These are phyloP conservation scores for Nannizzia gypsea DNA, from an alignment of 2,329 filamentous ascomycete species.

Conservation along the genomic window DNA sequence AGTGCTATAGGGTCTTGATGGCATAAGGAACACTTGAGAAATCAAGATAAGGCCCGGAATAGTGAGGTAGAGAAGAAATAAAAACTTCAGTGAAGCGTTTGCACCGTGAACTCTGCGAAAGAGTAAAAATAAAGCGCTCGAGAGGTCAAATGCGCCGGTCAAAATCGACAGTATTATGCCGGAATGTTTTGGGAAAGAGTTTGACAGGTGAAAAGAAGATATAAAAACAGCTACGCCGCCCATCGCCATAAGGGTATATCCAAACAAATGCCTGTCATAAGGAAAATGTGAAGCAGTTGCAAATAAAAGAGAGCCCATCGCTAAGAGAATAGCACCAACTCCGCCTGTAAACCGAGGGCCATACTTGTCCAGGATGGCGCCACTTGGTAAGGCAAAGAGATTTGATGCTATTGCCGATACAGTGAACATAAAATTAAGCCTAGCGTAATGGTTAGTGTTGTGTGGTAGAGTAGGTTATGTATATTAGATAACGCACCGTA, in stretches of 20 bases:
- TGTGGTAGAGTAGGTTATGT: background rate
- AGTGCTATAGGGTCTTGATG: slow-evolving; percentile 67
- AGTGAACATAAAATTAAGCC: slow-evolving; percentile 85
- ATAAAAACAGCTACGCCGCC: slow-evolving; percentile 76
- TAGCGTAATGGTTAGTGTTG: slow-evolving; percentile 16
- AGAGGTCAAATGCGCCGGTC: slow-evolving; percentile 74
- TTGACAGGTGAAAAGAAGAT: slow-evolving; percentile 71
- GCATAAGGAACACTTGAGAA: slow-evolving; percentile 60
- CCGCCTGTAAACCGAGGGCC: slow-evolving; percentile 68
- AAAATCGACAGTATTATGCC: slow-evolving; percentile 69
- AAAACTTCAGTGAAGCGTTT: slow-evolving; percentile 44
- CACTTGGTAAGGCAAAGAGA: slow-evolving; percentile 72
- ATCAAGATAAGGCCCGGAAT: slow-evolving; percentile 57
- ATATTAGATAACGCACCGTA: slow-evolving; percentile 29
- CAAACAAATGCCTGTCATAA: slow-evolving; percentile 63
- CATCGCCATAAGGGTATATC: slow-evolving; percentile 64
- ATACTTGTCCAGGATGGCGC: slow-evolving; percentile 70
- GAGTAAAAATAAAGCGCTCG: slow-evolving; percentile 44
- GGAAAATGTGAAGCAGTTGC: slow-evolving; percentile 52
- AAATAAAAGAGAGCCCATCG: slow-evolving; percentile 59
- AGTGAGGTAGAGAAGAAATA: slow-evolving; percentile 61
- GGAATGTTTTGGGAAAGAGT: slow-evolving; percentile 65
- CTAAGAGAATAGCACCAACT: slow-evolving; percentile 56
- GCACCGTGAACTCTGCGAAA: slow-evolving; percentile 23
- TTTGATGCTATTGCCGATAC: slow-evolving; percentile 80